Conservation (phyloP, 2,329 filamentous ascomycete genomes). For the Colletotrichum karsti region DNA sequence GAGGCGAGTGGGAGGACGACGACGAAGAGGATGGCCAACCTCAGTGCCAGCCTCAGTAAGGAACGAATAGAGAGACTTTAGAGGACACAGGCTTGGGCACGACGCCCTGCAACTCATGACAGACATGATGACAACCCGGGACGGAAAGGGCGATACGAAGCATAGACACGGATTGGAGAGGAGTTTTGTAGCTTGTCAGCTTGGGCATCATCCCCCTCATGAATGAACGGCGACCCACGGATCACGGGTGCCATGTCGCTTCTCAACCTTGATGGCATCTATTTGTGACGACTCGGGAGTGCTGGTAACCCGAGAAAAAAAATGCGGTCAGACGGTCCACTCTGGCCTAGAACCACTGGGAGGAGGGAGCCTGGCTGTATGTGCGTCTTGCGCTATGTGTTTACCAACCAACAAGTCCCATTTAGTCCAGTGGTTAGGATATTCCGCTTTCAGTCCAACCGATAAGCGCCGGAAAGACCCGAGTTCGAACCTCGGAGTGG, state of each 20-base stretch:
- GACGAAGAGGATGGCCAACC: conserved; percentile 72
- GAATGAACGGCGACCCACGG: conserved; percentile 21
- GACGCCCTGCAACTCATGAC: conserved; percentile 22
- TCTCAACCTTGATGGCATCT: background rate
- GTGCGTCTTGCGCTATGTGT: background rate
- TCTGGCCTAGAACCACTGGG: background rate
- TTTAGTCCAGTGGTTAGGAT: conserved; percentile 28
- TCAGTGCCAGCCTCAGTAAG: conserved; percentile 79
- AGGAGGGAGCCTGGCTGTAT: background rate
- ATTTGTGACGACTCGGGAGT: background rate
- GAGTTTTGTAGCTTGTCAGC: conserved; percentile 28
- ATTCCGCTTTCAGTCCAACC: conserved; percentile 18
- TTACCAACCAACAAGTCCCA: conserved; percentile 3
- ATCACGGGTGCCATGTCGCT: conserved; percentile 16
- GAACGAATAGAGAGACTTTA: conserved; percentile 18
- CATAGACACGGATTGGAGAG: conserved; percentile 27
- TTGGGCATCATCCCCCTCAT: conserved; percentile 28
- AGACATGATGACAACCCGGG: conserved; percentile 26
- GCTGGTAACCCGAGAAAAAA: background rate
- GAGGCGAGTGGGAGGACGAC: conserved; percentile 75
- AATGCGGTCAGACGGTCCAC: background rate
- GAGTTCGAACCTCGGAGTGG: conserved; percentile 25
- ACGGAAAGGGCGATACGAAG: conserved; percentile 18
- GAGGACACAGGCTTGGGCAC: conserved; percentile 23
- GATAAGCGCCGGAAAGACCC: conserved; percentile 9